Conservation (phyloP, 2,329 filamentous ascomycete genomes). For the Geosmithia morbida region DNA sequence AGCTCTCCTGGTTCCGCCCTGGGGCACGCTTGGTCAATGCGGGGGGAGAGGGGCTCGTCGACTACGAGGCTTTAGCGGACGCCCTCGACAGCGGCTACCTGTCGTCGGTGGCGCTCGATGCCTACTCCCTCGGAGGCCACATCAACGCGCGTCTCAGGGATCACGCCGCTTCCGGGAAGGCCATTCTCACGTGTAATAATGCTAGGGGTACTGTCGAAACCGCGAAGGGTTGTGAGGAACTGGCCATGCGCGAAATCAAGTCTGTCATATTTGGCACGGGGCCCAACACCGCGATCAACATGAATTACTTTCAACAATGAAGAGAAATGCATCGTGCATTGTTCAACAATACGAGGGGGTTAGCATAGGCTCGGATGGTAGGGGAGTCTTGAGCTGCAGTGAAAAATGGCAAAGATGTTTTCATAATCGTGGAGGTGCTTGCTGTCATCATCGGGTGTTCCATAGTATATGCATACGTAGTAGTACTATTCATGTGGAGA, state of each 20-base stretch:
- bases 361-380: no score
- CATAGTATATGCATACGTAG: no score
- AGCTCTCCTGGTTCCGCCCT: constrained; percentile 35
- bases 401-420: background rate
- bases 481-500: background rate
- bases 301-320: background rate
- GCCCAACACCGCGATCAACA: constrained; percentile 47
- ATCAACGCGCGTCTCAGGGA: constrained; percentile 30
- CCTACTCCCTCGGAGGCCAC: constrained; percentile 45
- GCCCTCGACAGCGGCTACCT: constrained; percentile 39
- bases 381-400: background rate
- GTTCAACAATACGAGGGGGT: no score
- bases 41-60: constrained; percentile 47
- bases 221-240: constrained; percentile 49
- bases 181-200: constrained; percentile 45
- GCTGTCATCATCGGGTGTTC: no score
- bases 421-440: no score
- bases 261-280: constrained; percentile 36
- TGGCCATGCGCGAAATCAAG: constrained; percentile 51
- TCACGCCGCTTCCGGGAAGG: constrained; percentile 17
- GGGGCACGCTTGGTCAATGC: constrained; percentile 51
- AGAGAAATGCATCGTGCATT: background rate
- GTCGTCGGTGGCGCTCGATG: constrained; percentile 44
- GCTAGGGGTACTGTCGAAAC: constrained; percentile 54
- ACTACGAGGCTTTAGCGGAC: constrained; percentile 46